These are phyloP conservation scores for Colletotrichum acutatum DNA, from an alignment of 2,329 filamentous ascomycete genomes.

Conservation along the genomic window DNA sequence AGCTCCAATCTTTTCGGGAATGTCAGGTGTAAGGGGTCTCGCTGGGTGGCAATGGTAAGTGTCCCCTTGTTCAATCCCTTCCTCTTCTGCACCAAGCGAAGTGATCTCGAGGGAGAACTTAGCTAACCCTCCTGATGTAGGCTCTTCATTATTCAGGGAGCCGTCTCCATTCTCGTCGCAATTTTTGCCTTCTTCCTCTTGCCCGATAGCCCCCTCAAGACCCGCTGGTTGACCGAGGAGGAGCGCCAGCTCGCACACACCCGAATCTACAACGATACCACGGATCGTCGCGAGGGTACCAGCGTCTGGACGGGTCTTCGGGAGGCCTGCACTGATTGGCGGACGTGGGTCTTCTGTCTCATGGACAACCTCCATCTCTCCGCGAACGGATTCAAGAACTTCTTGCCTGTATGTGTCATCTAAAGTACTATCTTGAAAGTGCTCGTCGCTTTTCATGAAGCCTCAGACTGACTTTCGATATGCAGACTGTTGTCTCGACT, in stretches of 20 bases:
- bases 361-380: slow-evolving; percentile 64
- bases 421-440: too few relatives aligned
- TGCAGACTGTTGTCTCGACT: slow-evolving; percentile 49
- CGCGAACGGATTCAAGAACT: slow-evolving; percentile 57
- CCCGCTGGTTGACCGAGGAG: slow-evolving; percentile 51
- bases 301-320: slow-evolving; percentile 55
- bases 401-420: slow-evolving; percentile 39
- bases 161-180: slow-evolving; percentile 49
- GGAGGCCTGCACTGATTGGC: slow-evolving; percentile 56
- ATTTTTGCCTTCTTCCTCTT: slow-evolving; percentile 49
- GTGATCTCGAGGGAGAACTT: too few relatives aligned
- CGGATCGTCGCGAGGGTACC: slow-evolving; percentile 51
- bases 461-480: background rate
- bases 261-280: slow-evolving; percentile 43
- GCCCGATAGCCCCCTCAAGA: slow-evolving; percentile 52
- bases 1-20: slow-evolving; percentile 54
- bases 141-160: slow-evolving; percentile 56
- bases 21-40: slow-evolving; percentile 51
- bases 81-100: background rate
- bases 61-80: background rate
- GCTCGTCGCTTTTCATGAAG: too few relatives aligned
- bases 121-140: background rate
- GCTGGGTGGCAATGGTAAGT: slow-evolving; percentile 55
- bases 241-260: slow-evolving; percentile 52
- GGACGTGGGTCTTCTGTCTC: slow-evolving; percentile 60